A percentile compares a stretch with the other conserved stretches of the same genome.
Conservation (phyloP, 2,329 filamentous ascomycete genomes). For the Cordyceps fumosorosea region DNA sequence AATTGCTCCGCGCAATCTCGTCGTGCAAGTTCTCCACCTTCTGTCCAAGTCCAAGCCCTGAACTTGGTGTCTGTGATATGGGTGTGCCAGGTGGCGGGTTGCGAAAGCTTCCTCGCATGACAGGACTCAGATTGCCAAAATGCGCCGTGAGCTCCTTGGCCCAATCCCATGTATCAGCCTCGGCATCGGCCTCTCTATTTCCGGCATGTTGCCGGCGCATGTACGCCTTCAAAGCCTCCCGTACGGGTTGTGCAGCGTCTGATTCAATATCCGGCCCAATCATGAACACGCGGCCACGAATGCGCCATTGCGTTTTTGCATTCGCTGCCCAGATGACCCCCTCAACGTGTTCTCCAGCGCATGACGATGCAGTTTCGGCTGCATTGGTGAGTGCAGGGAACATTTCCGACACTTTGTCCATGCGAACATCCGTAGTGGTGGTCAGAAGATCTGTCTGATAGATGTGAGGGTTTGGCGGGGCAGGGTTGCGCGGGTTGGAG, state of each 20-base stretch:
- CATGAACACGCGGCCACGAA: constrained; percentile 70
- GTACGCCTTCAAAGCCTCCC: constrained; percentile 50
- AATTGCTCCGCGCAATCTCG: constrained; percentile 62
- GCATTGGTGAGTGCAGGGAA: constrained; percentile 29
- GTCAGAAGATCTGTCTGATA: constrained; percentile 74
- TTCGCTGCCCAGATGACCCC: constrained; percentile 75
- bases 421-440: constrained; percentile 82
- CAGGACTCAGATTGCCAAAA: constrained; percentile 82
- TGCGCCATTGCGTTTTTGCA: constrained; percentile 72
- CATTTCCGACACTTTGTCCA: constrained; percentile 75
- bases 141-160: constrained; percentile 71
- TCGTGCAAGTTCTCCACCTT: constrained; percentile 68
- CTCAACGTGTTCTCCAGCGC: constrained; percentile 68
- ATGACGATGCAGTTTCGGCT: constrained; percentile 29
- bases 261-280: constrained; percentile 62
- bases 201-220: constrained; percentile 44
- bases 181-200: constrained; percentile 3
- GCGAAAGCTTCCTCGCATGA: constrained; percentile 71
- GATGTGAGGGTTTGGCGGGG: constrained; percentile 58
- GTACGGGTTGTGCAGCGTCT: constrained; percentile 39
- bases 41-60: constrained; percentile 45
- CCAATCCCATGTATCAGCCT: constrained; percentile 61
- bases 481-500: constrained; percentile 64
- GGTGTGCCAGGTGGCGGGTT: constrained; percentile 63
- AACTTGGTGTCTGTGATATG: constrained; percentile 42